phyloP scores from a whole-genome alignment of 106 monocot genomes.

The Acanthochlamys bracteata region DNA sequence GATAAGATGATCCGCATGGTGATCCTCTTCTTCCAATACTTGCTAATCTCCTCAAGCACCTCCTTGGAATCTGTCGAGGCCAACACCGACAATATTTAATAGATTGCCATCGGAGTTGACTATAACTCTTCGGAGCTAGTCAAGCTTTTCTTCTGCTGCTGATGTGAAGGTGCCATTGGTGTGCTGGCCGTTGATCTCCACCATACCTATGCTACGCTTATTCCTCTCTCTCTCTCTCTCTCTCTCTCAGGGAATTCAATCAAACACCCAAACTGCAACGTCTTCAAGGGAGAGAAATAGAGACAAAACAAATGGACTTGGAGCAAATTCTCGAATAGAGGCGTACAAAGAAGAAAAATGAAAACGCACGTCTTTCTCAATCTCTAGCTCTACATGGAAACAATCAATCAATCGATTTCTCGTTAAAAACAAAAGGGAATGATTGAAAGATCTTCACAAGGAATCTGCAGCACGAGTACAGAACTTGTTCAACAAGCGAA shows the following conservation, averaged over 20 bases:
- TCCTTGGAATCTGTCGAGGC: constrained; percentile 71
- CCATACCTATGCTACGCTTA: constrained; percentile 31
- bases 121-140: constrained; percentile 58
- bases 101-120: constrained; percentile 62
- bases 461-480: too few species aligned
- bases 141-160: constrained; percentile 53
- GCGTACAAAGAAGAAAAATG: too few species aligned
- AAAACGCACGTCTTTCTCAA: too few species aligned
- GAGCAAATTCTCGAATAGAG: too few species aligned
- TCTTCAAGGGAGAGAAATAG: too few species aligned
- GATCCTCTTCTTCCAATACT: constrained; percentile 87
- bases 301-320: too few species aligned
- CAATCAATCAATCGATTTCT: too few species aligned
- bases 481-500: too few species aligned
- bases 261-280: too few species aligned
- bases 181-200: constrained; percentile 12
- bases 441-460: too few species aligned
- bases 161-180: constrained; percentile 51
- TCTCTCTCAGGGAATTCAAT: not conserved
- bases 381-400: too few species aligned
- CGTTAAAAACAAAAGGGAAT: too few species aligned
- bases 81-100: constrained; percentile 68
- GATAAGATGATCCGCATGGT: constrained; percentile 59
- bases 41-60: constrained; percentile 70
- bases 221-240: not conserved